Evolutionary conservation across 805 yeast genomes (phyloP), one percentile per base, ranked within the genome.

Genomic region (Helenozyma baotianmanensis): DNA sequence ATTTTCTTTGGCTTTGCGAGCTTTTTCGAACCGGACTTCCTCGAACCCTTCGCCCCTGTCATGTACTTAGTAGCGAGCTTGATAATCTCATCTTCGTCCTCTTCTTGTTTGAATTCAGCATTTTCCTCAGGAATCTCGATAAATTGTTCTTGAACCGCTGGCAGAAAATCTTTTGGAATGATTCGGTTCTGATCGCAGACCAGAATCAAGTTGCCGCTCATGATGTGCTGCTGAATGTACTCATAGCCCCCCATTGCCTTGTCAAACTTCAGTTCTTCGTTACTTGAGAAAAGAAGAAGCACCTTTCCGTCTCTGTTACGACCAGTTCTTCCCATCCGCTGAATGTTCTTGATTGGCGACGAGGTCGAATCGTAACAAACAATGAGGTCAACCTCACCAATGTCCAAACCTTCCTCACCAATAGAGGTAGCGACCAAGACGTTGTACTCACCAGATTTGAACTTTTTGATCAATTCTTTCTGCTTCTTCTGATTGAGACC

Each of bases 321-420:
- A 13, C 98, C 99, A 0, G 99, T 92, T 62, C 99, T 77, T 17
- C 99, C 99, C 94, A 92, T 87, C 47, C 99, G 66, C 55, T 92
- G 99, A 25, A 92, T 74, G 47, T 84, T 88, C 38, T 94, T 85
- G 36, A 92, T 90, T 0, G 97, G 97, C 27, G 96, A 86, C 18
- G 88, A 72, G 0, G 97, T 88, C 0, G 96, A 85, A 51, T 92
- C 98, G 58, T 78, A 92, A 53, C 96, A 89, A 6, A 92, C 71
- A 45, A 92, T 90, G 48, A 92, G 55, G 57, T 92, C 98, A 33
- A 92, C 99, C 54, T 94, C 97, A 21, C 98, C 98, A 45, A 92
- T 94, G 65, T 92, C 98, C 43, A 92, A 70, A 27, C 99, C 99
- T 66, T 92, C 99, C 56, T 92, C 99, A 29, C 97, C 99, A 52